Base-by-base conservation (phyloP, 2,329 filamentous ascomycete genomes). In the Cytospora leucostoma region DNA sequence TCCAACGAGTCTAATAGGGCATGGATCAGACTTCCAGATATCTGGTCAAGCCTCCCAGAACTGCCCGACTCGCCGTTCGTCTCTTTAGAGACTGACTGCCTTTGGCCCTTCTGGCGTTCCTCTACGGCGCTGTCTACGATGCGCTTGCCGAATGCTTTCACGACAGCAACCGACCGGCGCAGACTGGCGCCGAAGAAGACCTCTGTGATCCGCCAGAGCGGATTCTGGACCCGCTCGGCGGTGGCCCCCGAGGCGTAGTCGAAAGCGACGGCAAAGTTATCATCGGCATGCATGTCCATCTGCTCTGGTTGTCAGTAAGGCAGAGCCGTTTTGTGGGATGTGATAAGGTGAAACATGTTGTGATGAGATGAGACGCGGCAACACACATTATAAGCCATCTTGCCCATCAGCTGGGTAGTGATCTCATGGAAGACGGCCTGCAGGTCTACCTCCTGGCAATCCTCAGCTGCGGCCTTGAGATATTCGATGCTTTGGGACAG, bases 381-480 rank as follows among this genome's bases (percentile, higher is more conserved):
- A 68, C 74, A 68, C 71, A 79, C 80, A 70, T 86, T 83, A 68
- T 89, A 89, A 15, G 87, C 87, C 83, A 88, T 87, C 65, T 81
- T 80, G n/a, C 86, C 87, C 83, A 89, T 88, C 32, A 89, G 70
- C 63, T 85, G 80, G 27, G 86, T 88, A 1, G 86, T 89, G 53
- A 89, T 80, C 70, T 88, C 85, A 59, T 87, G 84, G 53, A 88
- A 82, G 2, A 86, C 75, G n/a, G 74, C 76, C 68, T 88, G 84
- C 55, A 89, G 72, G 69, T 89, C 84, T 1, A 87, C 74, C 0
- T 75, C 65, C 1, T 64, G 67, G 1, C 70, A 69, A 0, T 65
- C 69, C 2, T 71, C 69, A 0, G 71, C 70, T 2, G 68, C 72
- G 0, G 67, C 57, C 58, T 74, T 68, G 4, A 88, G 74, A 1